Evolutionary conservation across 2,329 filamentous ascomycete species (phyloP).

Genomic region (Magnaporthiopsis poae): DNA sequence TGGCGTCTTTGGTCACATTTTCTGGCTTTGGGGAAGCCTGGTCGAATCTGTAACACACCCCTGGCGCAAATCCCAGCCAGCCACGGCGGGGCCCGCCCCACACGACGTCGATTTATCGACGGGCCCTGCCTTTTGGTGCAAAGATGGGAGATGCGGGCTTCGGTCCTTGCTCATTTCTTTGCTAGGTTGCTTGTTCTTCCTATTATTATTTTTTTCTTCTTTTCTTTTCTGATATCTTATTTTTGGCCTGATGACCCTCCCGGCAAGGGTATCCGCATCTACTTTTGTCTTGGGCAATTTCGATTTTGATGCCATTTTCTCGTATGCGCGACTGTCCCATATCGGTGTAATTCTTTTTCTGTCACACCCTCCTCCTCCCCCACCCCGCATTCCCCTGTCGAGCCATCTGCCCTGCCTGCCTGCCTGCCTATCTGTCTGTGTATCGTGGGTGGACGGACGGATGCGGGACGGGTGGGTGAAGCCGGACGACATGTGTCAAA

Average conservation of each 20-base stretch:
- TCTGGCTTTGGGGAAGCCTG: constrained; percentile 2
- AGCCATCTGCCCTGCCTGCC: neutral
- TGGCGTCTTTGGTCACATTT: neutral
- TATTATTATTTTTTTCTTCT: neutral
- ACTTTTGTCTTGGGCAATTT: neutral
- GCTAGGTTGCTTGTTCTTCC: neutral
- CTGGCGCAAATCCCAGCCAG: constrained; percentile 1
- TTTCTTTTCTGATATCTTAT: neutral
- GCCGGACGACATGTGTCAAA: neutral
- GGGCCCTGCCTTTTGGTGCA: neutral
- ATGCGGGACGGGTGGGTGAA: neutral
- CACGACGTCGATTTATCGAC: neutral
- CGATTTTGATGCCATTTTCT: neutral
- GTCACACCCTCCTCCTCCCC: neutral
- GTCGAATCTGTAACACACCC: constrained; percentile 6
- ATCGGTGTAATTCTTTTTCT: neutral
- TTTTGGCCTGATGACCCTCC: neutral
- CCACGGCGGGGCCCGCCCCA: neutral
- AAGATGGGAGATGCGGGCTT: neutral
- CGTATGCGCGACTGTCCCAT: neutral
- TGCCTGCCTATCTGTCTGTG: neutral
- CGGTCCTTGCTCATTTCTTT: neutral
- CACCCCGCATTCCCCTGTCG: neutral
- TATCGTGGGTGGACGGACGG: neutral
- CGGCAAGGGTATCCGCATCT: too few species aligned